phyloP scores from a whole-genome alignment of 371 early-diverging fungal species.

The Rhizopus sp. region DNA sequence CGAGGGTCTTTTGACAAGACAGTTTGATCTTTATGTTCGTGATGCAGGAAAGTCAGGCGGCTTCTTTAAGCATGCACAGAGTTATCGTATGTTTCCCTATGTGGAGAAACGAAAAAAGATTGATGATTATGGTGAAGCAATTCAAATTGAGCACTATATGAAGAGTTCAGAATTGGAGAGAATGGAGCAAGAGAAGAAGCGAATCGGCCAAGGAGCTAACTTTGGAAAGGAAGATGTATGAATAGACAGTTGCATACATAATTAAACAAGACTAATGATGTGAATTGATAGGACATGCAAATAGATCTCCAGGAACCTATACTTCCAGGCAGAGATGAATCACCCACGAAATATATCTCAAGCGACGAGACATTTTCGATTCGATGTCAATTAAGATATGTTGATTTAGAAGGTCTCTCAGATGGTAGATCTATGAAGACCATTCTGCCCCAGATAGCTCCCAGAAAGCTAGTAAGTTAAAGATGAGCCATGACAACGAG shows the following conservation, averaged over 20 bases:
- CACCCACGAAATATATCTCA: constrained; percentile 80
- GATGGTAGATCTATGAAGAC: constrained; percentile 87
- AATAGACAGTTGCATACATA: background rate
- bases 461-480: constrained; percentile 74
- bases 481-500: background rate
- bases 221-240: constrained; percentile 50
- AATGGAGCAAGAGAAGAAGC: constrained; percentile 37
- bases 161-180: constrained; percentile 52
- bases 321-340: constrained; percentile 45
- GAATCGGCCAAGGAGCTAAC: constrained; percentile 50
- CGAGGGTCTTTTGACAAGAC: constrained; percentile 54
- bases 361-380: constrained; percentile 60
- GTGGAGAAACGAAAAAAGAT: constrained; percentile 76
- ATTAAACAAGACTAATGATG: background rate
- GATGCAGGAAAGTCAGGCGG: constrained; percentile 69
- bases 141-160: constrained; percentile 75
- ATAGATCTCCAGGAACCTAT: constrained; percentile 49
- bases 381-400: constrained; percentile 73
- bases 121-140: constrained; percentile 96
- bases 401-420: constrained; percentile 91
- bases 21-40: constrained; percentile 82
- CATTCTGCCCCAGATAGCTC: constrained; percentile 82
- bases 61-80: constrained; percentile 81
- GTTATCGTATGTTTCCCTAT: constrained; percentile 90
- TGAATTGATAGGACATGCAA: constrained; percentile 34